Conservation (phyloP, 2,329 filamentous ascomycete genomes). For the Fusarium dimerum region DNA sequence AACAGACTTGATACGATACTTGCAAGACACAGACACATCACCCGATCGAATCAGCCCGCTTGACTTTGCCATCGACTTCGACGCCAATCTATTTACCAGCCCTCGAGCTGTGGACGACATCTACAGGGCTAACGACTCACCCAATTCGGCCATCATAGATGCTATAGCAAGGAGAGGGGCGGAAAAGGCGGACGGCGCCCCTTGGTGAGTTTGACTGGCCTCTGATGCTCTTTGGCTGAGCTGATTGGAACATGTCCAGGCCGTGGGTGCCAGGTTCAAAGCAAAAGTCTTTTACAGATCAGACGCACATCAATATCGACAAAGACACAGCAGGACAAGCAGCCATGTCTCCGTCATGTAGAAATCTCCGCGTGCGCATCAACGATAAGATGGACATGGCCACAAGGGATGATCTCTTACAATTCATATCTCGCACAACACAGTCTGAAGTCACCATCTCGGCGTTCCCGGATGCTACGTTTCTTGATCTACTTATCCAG, state of each 20-base stretch:
- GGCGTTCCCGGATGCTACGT: neutral
- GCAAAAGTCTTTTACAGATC: neutral
- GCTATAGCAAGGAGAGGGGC: neutral
- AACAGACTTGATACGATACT: neutral
- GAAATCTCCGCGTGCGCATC: neutral
- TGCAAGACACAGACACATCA: neutral
- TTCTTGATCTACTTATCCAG: neutral
- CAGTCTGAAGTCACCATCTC: neutral
- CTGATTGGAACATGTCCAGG: neutral
- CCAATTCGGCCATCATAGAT: neutral
- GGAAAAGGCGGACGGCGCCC: neutral
- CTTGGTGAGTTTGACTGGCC: neutral
- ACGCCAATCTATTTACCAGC: neutral
- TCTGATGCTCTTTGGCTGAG: neutral
- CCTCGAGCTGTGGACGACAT: neutral
- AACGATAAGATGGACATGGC: neutral
- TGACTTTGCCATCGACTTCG: neutral
- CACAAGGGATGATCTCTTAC: neutral
- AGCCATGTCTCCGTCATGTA: neutral
- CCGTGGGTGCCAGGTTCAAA: neutral
- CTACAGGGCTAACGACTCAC: neutral
- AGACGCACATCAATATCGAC: neutral
- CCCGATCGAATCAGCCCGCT: neutral
- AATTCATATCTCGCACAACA: neutral
- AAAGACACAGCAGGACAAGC: neutral